Evolutionary conservation across 1,284 basidiomycete species (phyloP), one percentile per base, ranked within the genome.

Genomic region (Psilocybe mexicana): DNA sequence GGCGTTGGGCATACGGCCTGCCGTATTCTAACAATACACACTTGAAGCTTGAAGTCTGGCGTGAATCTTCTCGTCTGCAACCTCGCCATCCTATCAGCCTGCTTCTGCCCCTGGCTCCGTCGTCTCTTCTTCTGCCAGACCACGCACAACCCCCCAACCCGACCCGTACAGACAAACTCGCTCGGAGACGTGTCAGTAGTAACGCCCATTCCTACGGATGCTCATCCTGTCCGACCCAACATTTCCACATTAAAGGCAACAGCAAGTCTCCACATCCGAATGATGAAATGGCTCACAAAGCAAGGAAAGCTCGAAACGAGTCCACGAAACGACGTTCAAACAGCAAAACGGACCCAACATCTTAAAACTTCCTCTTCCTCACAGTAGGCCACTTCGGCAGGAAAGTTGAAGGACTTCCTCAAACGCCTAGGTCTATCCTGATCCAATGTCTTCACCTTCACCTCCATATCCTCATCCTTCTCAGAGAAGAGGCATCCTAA

Each of bases 351-450:
- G 25, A 61, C 66, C 63, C 62, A 69, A 28, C 88, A 63, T 83
- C 80, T 3, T 73, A 70, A 60, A 69, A 62, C 18, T 18, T 18
- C 18, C 18, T 18, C 71, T 88, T 90, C n/a, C 81, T 79, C 38
- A 82, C 80, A 33, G 78, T 75, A 23, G 82, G 84, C 90, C 90
- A 92, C 55, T 80, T 73, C 6, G 89, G 90, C 60, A 90, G 69
- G 69, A 86, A 89, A 33, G 69, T 68, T 18, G 18, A n/a, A 87
- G 69, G 38, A 84, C 79, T 68, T 92, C 89, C 68, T 91, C 87
- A 35, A 86, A 74, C 14, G 88, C 88, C 77, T 76, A 11, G 68
- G 62, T 30, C 57, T 52, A 40, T 54, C 54, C 30, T 61, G 24
- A 71, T 72, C 5, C 63, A 60, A 25, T 49, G 55, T 18, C 18